Evolutionary conservation across 1,284 basidiomycete species (phyloP), one percentile per base, ranked within the genome.

Genomic region (Ustilago tritici): DNA sequence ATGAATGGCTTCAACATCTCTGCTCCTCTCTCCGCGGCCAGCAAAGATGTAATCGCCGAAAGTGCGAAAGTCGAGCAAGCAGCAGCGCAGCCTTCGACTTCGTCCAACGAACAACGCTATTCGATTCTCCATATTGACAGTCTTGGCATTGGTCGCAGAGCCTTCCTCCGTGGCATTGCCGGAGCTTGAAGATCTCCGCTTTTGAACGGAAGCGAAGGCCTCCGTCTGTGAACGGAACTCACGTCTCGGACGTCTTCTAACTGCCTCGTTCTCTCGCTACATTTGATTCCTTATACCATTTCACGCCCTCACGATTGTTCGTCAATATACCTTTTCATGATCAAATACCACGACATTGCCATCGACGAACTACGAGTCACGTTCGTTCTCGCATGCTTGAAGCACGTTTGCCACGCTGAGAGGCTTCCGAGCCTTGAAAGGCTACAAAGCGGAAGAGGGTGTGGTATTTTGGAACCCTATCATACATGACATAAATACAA

Each of bases 61-160:
- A 47, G 41, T 31, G 35, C 38, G 32, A 38, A 47, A 23, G 10
- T 11, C 28, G 52, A 23, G 46, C 46, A 54, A 11, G 14, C 4
- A 12, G 49, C 14, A 15, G 2, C 49, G 31, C 49, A 46, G 19
- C n/a, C 43, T 46, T 46, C 43, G n/a, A 46, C 43, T 9, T 19
- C 28, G 49, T 15, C 49, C 15, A 49, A 50, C 23, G 36, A 67
- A 19, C 56, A 57, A 14, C 61, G 70, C 31, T 80, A 79, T 55
- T 81, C 79, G 23, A 76, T 81, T 56, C 43, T 81, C 23, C 79
- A 81, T 58, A 73, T 78, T 55, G 79, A 81, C 57, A 59, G 65
- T 34, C 35, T 63, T 9, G 79, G 79, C 19, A 53, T 81, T 7
- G 79, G 73, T 0, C 36, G 79, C 31, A 46, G 74, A 32, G 71